Base-by-base conservation (phyloP, 2,329 filamentous ascomycete species). In the Mycosphaerelloides madeirae region DNA sequence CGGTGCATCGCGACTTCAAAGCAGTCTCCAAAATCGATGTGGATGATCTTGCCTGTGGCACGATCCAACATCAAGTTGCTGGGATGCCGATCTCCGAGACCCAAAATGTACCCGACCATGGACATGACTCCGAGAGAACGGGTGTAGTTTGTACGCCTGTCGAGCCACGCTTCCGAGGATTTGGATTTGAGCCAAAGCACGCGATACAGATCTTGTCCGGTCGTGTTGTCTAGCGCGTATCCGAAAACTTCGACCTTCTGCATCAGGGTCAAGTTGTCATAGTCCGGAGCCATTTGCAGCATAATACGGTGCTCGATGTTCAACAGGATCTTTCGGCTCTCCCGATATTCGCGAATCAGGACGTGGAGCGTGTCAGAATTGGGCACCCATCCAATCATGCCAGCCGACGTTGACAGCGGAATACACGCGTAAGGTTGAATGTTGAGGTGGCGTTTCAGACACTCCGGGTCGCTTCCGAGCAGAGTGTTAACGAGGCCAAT, bases 41-140 rank as follows among this genome's bases (percentile, higher is more conserved):
- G 93, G 54, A 98, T 84, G 52, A 98, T 93, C 73, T 95, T 95
- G 63, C 93, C 93, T 1, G 91, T 97, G 49, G 94, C 82, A 31
- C 89, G 85, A 67, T 98, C 93, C 31, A 99, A 83, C 85, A 98
- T 94, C 61, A 99, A 72, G 67, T 99, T 99, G 49, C 89, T 96
- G 29, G 94, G 94, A 69, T 99, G 93, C 37, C 94, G 84, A 70
- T 99, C 93, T 43, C 93, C 93, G 12, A 99, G 76, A 48, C 93
- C 94, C 16, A 99, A 81, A 54, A 99, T 97, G 67, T 99, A 99
- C 52, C 93, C 93, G n/a, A 97, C 93, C 89, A 99, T 98, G n/a
- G 89, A 96, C 93, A 98, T 99, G 60, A 98, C 93, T 57, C 88
- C 93, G 2, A 98, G 76, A 1, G 91, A 97, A 46, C 93, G 85